Evolutionary conservation across 176 grass and related monocot species (phyloP).

Genomic region (Puya raimondii): DNA sequence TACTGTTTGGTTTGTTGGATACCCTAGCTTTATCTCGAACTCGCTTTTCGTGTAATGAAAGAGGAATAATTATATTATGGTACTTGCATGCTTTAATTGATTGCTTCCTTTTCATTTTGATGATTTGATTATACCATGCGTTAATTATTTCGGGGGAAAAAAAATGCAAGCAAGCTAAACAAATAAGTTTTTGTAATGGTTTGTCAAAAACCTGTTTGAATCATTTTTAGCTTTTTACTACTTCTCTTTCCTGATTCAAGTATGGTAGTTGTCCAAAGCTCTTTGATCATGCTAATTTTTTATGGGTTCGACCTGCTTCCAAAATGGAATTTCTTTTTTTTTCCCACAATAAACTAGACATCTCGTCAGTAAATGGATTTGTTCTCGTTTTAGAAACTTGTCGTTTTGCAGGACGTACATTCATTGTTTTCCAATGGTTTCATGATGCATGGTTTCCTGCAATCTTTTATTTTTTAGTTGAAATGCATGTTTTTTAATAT

Average conservation of each 20-base stretch:
- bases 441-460: too few relatives aligned
- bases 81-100: background rate
- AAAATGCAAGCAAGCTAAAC: background rate
- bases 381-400: too few relatives aligned
- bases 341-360: too few relatives aligned
- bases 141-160: background rate
- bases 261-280: background rate
- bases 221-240: conserved; percentile 4
- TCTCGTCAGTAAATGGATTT: too few relatives aligned
- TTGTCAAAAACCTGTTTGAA: background rate
- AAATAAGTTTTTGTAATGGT: too few relatives aligned
- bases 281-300: background rate
- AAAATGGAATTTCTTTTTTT: too few relatives aligned
- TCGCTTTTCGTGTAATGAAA: background rate
- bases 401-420: too few relatives aligned
- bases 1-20: background rate
- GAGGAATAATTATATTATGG: background rate
- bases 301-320: background rate
- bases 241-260: conserved; percentile 10
- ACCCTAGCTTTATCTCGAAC: conserved; percentile 13
- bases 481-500: too few relatives aligned
- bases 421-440: too few relatives aligned
- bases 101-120: background rate
- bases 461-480: too few relatives aligned
- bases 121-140: background rate